These are phyloP conservation scores for Candolleomyces efflorescens DNA, from an alignment of 768 basidiomycete genomes.

Conservation along the genomic window DNA sequence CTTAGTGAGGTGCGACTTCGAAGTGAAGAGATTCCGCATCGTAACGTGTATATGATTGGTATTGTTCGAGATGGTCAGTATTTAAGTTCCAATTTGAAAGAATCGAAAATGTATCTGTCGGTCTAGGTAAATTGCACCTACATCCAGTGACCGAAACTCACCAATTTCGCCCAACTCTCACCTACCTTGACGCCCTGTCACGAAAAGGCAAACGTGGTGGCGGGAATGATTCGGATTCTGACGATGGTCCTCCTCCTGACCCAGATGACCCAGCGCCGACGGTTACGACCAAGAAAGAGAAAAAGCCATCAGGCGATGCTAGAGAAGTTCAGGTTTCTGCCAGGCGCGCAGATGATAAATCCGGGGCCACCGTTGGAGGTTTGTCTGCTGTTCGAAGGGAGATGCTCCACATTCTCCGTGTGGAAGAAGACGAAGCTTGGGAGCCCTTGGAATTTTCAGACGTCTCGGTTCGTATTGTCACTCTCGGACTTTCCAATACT, in stretches of 20 bases:
- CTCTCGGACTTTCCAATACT: background rate
- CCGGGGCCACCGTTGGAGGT: slow-evolving; percentile 47
- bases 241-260: slow-evolving; percentile 76
- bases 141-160: slow-evolving; percentile 77
- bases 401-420: slow-evolving; percentile 67
- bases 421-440: slow-evolving; percentile 80
- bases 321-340: slow-evolving; percentile 78
- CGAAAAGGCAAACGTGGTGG: slow-evolving; percentile 54
- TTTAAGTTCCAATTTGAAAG: background rate
- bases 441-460: slow-evolving; percentile 62
- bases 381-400: slow-evolving; percentile 70
- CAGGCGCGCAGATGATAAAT: slow-evolving; percentile 64
- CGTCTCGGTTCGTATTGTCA: slow-evolving; percentile 45
- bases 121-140: slow-evolving; percentile 64
- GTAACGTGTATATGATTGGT: slow-evolving; percentile 71
- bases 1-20: slow-evolving; percentile 66
- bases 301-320: slow-evolving; percentile 51
- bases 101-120: slow-evolving; percentile 11
- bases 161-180: slow-evolving; percentile 79
- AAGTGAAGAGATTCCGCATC: slow-evolving; percentile 67
- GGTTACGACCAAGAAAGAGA: slow-evolving; percentile 52
- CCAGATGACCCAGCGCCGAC: slow-evolving; percentile 64
- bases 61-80: slow-evolving; percentile 66
- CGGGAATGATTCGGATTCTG: slow-evolving; percentile 67
- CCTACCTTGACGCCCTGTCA: slow-evolving; percentile 71